Evolutionary conservation across 2,329 filamentous ascomycete species (phyloP).

Genomic region (Colletotrichum viniferum): DNA sequence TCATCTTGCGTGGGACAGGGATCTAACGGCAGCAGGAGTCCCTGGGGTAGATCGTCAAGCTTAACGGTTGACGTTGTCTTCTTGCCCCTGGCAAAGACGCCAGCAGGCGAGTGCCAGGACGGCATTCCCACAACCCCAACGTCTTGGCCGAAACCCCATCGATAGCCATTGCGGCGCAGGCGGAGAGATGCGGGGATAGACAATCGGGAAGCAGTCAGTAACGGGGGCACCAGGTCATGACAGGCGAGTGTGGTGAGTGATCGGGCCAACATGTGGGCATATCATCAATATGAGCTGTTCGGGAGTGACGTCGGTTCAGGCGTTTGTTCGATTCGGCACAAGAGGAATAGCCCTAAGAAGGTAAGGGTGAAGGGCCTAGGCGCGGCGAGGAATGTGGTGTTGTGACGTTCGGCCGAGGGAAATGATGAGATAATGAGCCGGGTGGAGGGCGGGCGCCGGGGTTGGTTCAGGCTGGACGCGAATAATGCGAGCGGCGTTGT

Average conservation of each 20-base stretch:
- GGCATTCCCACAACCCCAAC: neutral
- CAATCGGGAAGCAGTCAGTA: neutral
- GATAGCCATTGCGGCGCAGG: conserved; percentile 1
- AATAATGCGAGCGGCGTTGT: conserved; percentile 14
- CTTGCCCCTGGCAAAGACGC: conserved; percentile 45
- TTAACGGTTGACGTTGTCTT: conserved; percentile 59
- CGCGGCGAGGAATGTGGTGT: neutral
- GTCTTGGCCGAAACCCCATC: neutral
- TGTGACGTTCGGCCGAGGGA: neutral
- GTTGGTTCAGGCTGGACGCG: neutral
- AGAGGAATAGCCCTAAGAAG: neutral
- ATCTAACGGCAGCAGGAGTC: conserved; percentile 42
- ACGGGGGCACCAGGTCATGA: conserved; percentile 9
- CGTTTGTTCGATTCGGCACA: neutral
- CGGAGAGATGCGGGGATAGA: conserved; percentile 3
- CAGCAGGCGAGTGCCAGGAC: neutral
- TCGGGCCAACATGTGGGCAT: conserved; percentile 21
- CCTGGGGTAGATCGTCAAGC: conserved; percentile 63
- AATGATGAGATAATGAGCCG: conserved; percentile 4
- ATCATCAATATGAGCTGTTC: conserved; percentile 19
- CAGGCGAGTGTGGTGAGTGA: conserved; percentile 14
- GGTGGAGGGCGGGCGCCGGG: neutral
- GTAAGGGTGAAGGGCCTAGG: neutral
- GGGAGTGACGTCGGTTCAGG: neutral
- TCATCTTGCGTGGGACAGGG: conserved; percentile 47